These are phyloP conservation scores for Linum trigynum DNA, from an alignment of 345 rosid genomes.

Conservation along the genomic window DNA sequence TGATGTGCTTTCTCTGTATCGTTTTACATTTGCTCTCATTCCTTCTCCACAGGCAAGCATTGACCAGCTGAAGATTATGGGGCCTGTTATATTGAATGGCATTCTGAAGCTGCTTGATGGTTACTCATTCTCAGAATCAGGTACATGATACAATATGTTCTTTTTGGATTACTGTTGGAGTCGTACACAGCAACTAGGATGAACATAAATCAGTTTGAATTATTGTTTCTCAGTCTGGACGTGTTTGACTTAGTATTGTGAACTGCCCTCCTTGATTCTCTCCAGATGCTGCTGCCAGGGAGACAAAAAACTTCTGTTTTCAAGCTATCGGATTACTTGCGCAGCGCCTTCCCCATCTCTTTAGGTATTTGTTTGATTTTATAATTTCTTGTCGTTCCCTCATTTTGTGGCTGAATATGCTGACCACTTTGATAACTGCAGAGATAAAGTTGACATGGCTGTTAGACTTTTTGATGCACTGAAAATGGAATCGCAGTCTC, in stretches of 20 bases:
- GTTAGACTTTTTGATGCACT: conserved; percentile 79
- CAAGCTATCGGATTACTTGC: conserved; percentile 93
- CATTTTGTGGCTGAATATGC: conserved; percentile 11
- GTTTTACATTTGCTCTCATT: conserved; percentile 6
- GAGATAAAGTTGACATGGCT: conserved; percentile 89
- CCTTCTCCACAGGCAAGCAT: conserved; percentile 50
- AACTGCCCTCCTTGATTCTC: conserved; percentile 11
- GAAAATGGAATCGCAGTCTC: conserved; percentile 61
- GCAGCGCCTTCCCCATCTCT: conserved; percentile 81
- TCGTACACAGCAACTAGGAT: background rate
- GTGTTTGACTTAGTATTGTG: background rate
- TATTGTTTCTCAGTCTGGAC: background rate
- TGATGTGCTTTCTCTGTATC: background rate
- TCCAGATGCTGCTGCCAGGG: conserved; percentile 62
- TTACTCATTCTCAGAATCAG: conserved; percentile 60
- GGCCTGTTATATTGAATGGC: conserved; percentile 74
- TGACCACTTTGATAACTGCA: conserved; percentile 23
- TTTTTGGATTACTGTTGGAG: background rate
- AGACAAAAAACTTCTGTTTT: conserved; percentile 66
- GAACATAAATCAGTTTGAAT: background rate
- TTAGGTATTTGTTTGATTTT: conserved; percentile 47
- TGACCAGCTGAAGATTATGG: conserved; percentile 87
- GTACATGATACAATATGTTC: conserved; percentile 22
- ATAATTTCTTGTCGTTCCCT: conserved; percentile 15
- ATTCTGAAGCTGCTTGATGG: conserved; percentile 84